phyloP scores from a whole-genome alignment of 2,329 filamentous ascomycete species.

The Ceratocystis eucalypticola region DNA sequence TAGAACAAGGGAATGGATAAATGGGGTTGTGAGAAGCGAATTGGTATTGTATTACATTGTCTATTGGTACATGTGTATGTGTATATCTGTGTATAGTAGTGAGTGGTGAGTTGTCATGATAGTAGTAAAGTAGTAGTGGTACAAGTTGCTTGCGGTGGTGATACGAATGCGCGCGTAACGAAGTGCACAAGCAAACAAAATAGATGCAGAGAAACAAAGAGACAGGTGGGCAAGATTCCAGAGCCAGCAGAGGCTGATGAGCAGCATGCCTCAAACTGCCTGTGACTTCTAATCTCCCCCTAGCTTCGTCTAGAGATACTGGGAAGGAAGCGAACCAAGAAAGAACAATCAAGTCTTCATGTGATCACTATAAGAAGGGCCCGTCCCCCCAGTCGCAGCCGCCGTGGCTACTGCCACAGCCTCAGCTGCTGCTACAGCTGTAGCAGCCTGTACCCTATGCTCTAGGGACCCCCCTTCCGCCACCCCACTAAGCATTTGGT shows the following conservation, averaged over 20 bases:
- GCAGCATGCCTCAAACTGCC: no score
- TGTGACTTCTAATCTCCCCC: no score
- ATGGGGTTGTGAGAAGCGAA: not conserved
- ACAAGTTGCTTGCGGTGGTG: not conserved
- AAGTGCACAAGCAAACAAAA: not conserved
- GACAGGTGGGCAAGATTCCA: no score
- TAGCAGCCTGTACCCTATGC: not conserved
- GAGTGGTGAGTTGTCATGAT: not conserved
- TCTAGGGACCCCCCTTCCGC: not conserved
- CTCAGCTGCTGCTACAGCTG: not conserved
- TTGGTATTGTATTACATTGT: not conserved
- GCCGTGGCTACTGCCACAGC: not conserved
- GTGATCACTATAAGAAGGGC: not conserved
- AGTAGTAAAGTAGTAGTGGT: not conserved
- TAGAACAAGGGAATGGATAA: no score
- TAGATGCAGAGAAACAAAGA: constrained; percentile 6
- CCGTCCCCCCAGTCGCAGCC: not conserved
- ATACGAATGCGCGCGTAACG: not conserved
- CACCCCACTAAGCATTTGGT: not conserved
- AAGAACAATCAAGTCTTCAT: not conserved
- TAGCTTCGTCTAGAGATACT: not conserved
- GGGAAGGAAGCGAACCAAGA: not conserved
- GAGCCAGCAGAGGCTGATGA: no score
- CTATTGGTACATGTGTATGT: not conserved
- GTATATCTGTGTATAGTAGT: not conserved